Conservation (phyloP, 495 filamentous ascomycete species). For the Hypoxylon fuscum region DNA sequence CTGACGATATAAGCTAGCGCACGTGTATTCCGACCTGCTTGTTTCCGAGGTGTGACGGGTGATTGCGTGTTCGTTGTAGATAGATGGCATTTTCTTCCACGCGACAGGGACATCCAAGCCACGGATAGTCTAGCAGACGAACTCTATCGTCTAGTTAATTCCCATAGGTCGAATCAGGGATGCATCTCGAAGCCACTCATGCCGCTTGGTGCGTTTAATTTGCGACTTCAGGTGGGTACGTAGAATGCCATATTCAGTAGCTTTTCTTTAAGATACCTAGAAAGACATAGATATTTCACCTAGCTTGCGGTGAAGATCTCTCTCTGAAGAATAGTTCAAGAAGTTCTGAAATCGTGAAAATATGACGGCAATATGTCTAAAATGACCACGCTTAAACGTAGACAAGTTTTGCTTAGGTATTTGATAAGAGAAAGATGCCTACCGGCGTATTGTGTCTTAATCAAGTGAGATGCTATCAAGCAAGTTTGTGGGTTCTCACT, state of each 20-base stretch:
- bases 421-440: not conserved
- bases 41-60: slow-evolving; percentile 21
- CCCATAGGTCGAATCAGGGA: not conserved
- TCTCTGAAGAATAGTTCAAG: too few relatives aligned
- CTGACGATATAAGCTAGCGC: too few relatives aligned
- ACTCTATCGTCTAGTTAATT: slow-evolving; percentile 10
- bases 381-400: not conserved
- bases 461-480: not conserved
- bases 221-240: too few relatives aligned
- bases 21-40: not conserved
- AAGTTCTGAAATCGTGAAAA: too few relatives aligned
- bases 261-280: too few relatives aligned
- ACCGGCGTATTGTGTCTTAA: not conserved
- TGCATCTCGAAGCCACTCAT: slow-evolving; percentile 3
- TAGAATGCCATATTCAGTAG: too few relatives aligned
- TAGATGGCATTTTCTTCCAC: slow-evolving; percentile 2
- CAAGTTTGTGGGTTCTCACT: not conserved
- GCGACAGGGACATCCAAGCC: slow-evolving; percentile 19
- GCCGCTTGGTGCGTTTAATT: not conserved
- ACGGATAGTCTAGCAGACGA: slow-evolving; percentile 4
- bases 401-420: not conserved
- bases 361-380: too few relatives aligned
- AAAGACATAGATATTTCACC: too few relatives aligned
- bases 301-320: too few relatives aligned
- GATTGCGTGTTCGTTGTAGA: slow-evolving; percentile 15